Evolutionary conservation across 208 protist species (phyloP), one percentile per base, ranked within the genome.

Genomic region (Phytomonas francai): DNA sequence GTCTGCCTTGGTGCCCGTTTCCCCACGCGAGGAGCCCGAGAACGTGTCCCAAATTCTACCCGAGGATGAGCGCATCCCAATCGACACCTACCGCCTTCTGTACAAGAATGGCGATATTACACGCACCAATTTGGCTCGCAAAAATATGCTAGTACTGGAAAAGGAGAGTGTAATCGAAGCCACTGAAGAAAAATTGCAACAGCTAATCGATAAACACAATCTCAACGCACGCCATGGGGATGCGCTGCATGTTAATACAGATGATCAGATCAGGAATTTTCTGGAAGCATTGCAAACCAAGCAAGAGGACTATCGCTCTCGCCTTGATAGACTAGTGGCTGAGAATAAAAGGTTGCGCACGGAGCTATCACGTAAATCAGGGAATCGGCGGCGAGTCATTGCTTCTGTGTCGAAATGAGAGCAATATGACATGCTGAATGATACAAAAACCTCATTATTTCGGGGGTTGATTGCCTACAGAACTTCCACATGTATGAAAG

Each of bases 121-220:
- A 82, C 73, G 80, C 61, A 84, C 77, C 22, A 91, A 73, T 63
- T 80, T 94, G 59, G 82, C 83, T 19, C 88, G 89, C 59, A 97
- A 95, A 78, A 90, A 94, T 69, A 93, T 97, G 85, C 72, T 97
- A 32, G 85, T 93, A 64, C 72, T 94, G 22, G 91, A 97, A 75
- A 94, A 94, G 79, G 89, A 94, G 68, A 81, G 76, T 57, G 84
- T 80, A 11, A 79, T 97, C 71, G 76, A 94, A 60, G 79, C 89
- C 25, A 75, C 94, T 36, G 85, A 95, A 59, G 83, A 84, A 57
- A 93, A 86, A 66, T 42, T 95, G 66, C 56, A 67, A 8, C 74
- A 76, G 31, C 82, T 80, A 63, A 79, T 85, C 33, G 74, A 78
- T 28, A 68, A 61, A 27, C 76, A 90, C 68, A 91, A 91, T 62